Base-by-base conservation (phyloP, 306 rosid species). In the Acacia crassicarpa region DNA sequence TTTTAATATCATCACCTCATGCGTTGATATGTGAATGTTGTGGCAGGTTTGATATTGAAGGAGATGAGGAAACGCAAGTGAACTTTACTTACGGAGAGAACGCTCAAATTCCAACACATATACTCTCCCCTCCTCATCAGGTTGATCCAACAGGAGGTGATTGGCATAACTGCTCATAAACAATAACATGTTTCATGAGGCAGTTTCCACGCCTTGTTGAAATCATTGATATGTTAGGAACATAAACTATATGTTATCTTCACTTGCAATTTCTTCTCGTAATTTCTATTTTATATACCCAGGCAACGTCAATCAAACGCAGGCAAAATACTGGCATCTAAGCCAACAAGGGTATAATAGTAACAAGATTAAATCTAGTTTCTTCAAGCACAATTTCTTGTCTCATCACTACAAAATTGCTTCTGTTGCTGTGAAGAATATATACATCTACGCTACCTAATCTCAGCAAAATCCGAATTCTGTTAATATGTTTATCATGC, bases 41-140 rank as follows among this genome's bases (percentile, higher is more conserved):
- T 54, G 84, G 67, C 83, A 94, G 98, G 87, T 94, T 94, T 85
- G 97, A 92, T 76, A 90, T 88, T 43, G 93, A 88, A 84, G 93
- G 84, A 38, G 93, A 92, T 35, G 97, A 87, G 6, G 94, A 85
- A 51, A 86, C 86, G 41, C 89, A 84, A n/a, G 41, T 75, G 38
- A 85, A 92, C 69, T 72, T 72, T 83, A 53, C 91, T 70, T 83
- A 89, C n/a, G 87, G 71, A 79, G 91, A 85, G 61, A 81, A 78
- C 51, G 67, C 86, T 65, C 90, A 90, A 72, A 81, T 89, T 77
- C 89, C 85, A 13, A 78, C 79, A 38, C 54, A 63, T 46, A 25
- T 81, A 80, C 88, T 93, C 27, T 90, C 97, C 80, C 93, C 97
- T 44, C 91, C 91, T 78, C 83, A 8, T 81, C 90, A 77, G 63